Evolutionary conservation across 2,329 filamentous ascomycete species (phyloP).

Genomic region (Monilinia fructigena): DNA sequence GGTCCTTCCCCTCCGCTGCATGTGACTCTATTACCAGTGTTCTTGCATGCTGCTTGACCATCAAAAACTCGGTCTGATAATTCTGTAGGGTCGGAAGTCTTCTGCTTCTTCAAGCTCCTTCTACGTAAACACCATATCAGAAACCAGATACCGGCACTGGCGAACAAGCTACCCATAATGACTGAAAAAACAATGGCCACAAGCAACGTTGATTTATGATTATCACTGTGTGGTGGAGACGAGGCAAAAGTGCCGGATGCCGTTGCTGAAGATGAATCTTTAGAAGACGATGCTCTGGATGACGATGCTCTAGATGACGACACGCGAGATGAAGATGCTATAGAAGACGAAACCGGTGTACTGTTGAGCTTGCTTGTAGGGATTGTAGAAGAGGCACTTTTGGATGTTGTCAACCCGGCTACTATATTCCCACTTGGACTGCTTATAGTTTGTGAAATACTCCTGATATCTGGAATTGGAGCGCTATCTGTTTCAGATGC

Average conservation of each 20-base stretch:
- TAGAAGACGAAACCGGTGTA: background rate
- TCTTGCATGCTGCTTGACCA: background rate
- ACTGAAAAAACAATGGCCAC: background rate
- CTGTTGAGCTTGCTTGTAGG: background rate
- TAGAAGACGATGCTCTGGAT: background rate
- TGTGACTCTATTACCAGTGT: background rate
- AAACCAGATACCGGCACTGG: background rate
- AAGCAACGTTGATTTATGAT: background rate
- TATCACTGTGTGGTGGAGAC: too few species aligned
- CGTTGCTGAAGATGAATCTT: background rate
- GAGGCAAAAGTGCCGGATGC: background rate
- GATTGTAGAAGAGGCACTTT: background rate
- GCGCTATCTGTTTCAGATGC: background rate
- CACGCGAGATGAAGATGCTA: too few species aligned
- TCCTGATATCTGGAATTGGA: background rate
- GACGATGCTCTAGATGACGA: too few species aligned
- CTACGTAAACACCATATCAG: conserved; percentile 5
- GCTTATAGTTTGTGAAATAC: background rate
- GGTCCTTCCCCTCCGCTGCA: too few species aligned
- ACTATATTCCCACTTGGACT: background rate
- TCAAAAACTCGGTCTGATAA: too few species aligned
- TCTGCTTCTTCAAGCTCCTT: background rate
- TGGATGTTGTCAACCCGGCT: background rate
- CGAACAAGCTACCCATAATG: background rate
- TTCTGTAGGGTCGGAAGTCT: background rate